These are phyloP conservation scores for Sicyos edulis DNA, from an alignment of 306 rosid genomes.

Conservation along the genomic window DNA sequence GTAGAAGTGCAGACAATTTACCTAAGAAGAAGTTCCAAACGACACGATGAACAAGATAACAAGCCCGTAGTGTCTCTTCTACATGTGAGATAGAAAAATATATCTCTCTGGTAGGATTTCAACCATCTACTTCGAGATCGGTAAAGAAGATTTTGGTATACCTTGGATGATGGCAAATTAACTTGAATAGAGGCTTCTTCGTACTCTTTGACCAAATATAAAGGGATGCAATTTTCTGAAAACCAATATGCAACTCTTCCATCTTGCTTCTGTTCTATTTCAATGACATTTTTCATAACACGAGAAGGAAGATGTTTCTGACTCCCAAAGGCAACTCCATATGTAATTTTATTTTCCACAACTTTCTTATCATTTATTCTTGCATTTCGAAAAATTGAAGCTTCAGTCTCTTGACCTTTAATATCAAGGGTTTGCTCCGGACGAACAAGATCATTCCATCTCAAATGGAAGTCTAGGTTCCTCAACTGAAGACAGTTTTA, in stretches of 20 bases:
- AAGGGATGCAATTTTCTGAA: constrained; percentile 69
- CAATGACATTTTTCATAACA: constrained; percentile 72
- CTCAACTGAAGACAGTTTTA: constrained; percentile 72
- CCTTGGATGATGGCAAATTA: constrained; percentile 31
- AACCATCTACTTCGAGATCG: constrained; percentile 40
- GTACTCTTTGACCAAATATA: constrained; percentile 75
- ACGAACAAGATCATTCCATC: constrained; percentile 93
- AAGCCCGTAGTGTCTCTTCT: constrained; percentile 71
- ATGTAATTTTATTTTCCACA: constrained; percentile 45
- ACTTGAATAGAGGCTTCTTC: constrained; percentile 45
- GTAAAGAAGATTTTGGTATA: constrained; percentile 30
- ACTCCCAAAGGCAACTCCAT: constrained; percentile 73
- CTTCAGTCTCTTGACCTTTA: constrained; percentile 79
- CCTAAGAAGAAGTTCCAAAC: constrained; percentile 47
- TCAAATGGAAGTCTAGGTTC: constrained; percentile 65
- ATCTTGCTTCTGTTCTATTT: constrained; percentile 47
- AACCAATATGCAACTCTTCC: constrained; percentile 78
- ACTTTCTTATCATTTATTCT: constrained; percentile 53
- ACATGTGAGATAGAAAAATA: constrained; percentile 71
- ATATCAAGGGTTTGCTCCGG: constrained; percentile 84
- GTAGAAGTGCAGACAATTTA: constrained; percentile 29
- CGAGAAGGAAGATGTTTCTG: constrained; percentile 97
- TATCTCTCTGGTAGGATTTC: constrained; percentile 48
- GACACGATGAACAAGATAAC: constrained; percentile 65
- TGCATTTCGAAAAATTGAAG: constrained; percentile 91